phyloP scores from a whole-genome alignment of 164 flowering plant species.

The Magnolia officinalis region DNA sequence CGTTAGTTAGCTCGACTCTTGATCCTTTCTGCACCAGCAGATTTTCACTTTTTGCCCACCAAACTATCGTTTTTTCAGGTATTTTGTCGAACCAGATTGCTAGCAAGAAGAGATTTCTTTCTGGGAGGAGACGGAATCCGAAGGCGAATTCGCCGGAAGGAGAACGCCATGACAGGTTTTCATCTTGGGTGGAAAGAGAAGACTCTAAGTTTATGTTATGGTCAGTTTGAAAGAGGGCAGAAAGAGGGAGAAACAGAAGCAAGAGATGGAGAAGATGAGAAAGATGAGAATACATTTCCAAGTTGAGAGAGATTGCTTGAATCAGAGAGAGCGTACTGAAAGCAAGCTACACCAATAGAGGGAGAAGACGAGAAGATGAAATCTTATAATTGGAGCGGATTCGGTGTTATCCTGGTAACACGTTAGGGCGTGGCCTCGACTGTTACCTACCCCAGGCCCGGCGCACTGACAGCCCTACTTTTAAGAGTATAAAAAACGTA shows the following conservation, averaged over 20 bases:
- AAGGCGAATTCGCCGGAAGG: constrained; percentile 44
- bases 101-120: constrained; percentile 17
- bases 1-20: constrained; percentile 19
- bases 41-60: constrained; percentile 28
- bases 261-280: neutral
- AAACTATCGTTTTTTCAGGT: constrained; percentile 31
- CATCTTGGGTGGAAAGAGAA: constrained; percentile 21
- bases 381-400: too few species aligned
- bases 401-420: too few species aligned
- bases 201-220: constrained; percentile 27
- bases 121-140: constrained; percentile 26
- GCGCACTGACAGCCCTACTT: too few species aligned
- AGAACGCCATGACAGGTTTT: constrained; percentile 30
- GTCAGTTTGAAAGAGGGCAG: neutral
- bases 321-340: too few species aligned
- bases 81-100: constrained; percentile 39
- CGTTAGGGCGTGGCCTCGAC: too few species aligned
- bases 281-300: neutral
- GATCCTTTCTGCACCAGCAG: constrained; percentile 26
- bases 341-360: too few species aligned
- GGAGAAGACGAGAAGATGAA: too few species aligned
- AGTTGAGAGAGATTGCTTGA: too few species aligned
- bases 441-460: too few species aligned
- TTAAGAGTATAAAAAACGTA: too few species aligned
- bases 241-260: constrained; percentile 4